A percentile compares a stretch with the other conserved stretches of the same genome.
Conservation (phyloP, 495 filamentous ascomycete genomes). For the Neurospora pannonica region DNA sequence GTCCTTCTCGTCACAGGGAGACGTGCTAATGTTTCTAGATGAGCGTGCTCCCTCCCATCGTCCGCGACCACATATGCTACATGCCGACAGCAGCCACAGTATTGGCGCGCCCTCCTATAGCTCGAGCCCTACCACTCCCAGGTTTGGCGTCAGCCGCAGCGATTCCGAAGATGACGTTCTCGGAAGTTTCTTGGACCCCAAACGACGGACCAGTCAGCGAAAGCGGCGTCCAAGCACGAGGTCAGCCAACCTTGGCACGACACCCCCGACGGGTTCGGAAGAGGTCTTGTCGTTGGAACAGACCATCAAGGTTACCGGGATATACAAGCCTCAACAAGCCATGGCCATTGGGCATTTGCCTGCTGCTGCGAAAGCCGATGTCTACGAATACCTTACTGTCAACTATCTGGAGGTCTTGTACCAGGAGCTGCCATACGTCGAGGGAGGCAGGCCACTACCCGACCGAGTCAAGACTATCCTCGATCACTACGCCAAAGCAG, state of each 20-base stretch:
- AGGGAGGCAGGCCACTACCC: conserved; percentile 20
- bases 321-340: conserved; percentile 47
- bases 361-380: conserved; percentile 38
- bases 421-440: conserved; percentile 26
- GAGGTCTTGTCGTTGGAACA: conserved; percentile 53
- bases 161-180: conserved; percentile 58
- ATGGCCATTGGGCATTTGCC: conserved; percentile 54
- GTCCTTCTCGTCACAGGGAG: conserved; percentile 50
- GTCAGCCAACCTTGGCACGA: conserved; percentile 39
- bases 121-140: conserved; percentile 33
- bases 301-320: conserved; percentile 46
- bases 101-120: conserved; percentile 28
- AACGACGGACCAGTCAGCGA: conserved; percentile 24
- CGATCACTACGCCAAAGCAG: conserved; percentile 52
- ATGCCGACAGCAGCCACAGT: conserved; percentile 17
- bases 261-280: conserved; percentile 46
- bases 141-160: conserved; percentile 49
- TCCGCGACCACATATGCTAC: conserved; percentile 24
- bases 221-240: conserved; percentile 31
- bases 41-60: conserved; percentile 32
- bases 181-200: conserved; percentile 48
- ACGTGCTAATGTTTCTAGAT: conserved; percentile 48
- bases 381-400: conserved; percentile 51
- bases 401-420: conserved; percentile 46
- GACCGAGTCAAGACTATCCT: conserved; percentile 43